These are phyloP conservation scores for Globisporangium carolinianum DNA, from an alignment of 352 stramenopile genomes.

Conservation along the genomic window DNA sequence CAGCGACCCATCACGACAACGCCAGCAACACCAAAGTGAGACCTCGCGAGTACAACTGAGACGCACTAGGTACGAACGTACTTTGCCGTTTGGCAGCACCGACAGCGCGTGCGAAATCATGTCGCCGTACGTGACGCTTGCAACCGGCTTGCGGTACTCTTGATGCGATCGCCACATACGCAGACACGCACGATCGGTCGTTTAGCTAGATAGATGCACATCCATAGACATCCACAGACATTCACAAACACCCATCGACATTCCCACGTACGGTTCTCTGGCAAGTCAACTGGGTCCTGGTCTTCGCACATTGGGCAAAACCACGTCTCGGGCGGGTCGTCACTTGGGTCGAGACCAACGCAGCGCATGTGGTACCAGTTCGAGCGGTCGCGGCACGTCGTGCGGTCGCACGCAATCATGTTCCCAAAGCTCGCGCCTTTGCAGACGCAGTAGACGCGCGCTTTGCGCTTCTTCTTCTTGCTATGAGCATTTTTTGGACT, in stretches of 20 bases:
- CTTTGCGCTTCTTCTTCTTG: constrained; percentile 61
- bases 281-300: constrained; percentile 34
- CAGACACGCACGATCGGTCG: not conserved
- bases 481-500: no score
- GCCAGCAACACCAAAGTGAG: no score
- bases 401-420: constrained; percentile 84
- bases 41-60: not conserved
- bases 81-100: constrained; percentile 56
- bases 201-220: constrained; percentile 1
- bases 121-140: constrained; percentile 80
- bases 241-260: not conserved
- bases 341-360: constrained; percentile 41
- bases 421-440: constrained; percentile 65
- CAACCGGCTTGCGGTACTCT: constrained; percentile 78
- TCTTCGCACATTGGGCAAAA: constrained; percentile 60
- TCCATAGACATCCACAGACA: no score
- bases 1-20: not conserved
- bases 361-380: constrained; percentile 85
- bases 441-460: constrained; percentile 69
- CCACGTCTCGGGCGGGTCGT: constrained; percentile 65
- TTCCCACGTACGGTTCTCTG: constrained; percentile 57
- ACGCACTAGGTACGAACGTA: constrained; percentile 14
- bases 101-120: constrained; percentile 86
- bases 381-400: constrained; percentile 63
- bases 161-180: no score